These are phyloP conservation scores for Leptographium wingfieldii DNA, from an alignment of 2,329 filamentous ascomycete genomes.

Conservation along the genomic window DNA sequence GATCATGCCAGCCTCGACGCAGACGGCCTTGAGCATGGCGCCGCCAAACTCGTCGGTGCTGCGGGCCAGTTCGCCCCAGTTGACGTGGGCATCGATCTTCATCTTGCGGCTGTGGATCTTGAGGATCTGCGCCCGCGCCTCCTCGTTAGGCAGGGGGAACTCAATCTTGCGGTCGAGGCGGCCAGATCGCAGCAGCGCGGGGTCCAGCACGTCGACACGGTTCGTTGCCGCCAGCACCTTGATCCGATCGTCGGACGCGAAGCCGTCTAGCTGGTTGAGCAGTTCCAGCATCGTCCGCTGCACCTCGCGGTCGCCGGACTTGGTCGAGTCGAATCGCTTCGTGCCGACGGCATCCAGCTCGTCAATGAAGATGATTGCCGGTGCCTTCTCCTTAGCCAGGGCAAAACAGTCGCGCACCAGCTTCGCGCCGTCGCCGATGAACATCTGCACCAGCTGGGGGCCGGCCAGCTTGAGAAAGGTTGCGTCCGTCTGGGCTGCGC, in stretches of 20 bases:
- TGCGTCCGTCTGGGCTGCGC: conserved; percentile 93
- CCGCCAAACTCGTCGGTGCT: conserved; percentile 98
- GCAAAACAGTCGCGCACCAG: conserved; percentile 96
- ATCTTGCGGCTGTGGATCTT: conserved; percentile 98
- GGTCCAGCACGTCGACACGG: conserved; percentile 86
- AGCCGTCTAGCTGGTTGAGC: conserved; percentile 95
- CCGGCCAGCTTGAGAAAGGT: conserved; percentile 98
- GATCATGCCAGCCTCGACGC: conserved; percentile 98
- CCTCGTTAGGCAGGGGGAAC: conserved; percentile 95
- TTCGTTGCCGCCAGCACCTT: conserved; percentile 94
- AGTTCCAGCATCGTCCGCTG: conserved; percentile 98
- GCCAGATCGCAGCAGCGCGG: conserved; percentile 78
- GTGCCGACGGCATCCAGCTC: conserved; percentile 97
- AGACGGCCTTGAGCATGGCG: conserved; percentile 95
- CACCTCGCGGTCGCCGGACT: conserved; percentile 94
- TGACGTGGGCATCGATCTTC: conserved; percentile 84
- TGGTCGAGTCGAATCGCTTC: conserved; percentile 97
- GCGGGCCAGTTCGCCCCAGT: conserved; percentile 87
- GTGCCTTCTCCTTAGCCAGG: conserved; percentile 95
- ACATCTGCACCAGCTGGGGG: conserved; percentile 98
- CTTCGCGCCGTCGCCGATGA: conserved; percentile 97
- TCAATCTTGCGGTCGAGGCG: conserved; percentile 96
- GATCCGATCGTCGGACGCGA: conserved; percentile 91
- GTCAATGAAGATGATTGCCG: conserved; percentile 98
- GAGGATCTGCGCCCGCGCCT: conserved; percentile 90